Conservation (phyloP, 495 filamentous ascomycete genomes). For the Staphylotrichum longicolle region DNA sequence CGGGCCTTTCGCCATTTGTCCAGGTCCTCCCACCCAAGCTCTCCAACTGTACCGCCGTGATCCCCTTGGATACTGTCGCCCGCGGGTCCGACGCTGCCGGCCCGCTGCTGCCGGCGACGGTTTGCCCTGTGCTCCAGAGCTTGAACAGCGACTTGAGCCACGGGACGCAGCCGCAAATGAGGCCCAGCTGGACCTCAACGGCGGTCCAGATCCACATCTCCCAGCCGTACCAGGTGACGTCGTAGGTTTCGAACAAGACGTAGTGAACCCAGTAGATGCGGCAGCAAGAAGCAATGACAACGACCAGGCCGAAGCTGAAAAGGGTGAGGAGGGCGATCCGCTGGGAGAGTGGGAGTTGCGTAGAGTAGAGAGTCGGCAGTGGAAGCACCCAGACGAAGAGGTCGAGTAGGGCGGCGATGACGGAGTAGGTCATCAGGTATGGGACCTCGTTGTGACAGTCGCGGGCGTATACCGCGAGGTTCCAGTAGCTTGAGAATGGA, state of each 20-base stretch:
- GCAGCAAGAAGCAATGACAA: conserved; percentile 26
- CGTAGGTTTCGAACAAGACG: conserved; percentile 31
- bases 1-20: not conserved
- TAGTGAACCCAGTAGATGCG: conserved; percentile 31
- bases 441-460: conserved; percentile 34
- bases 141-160: conserved; percentile 37
- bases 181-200: conserved; percentile 43
- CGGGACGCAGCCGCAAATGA: conserved; percentile 44
- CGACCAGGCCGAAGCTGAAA: conserved; percentile 29
- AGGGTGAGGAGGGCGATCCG: conserved; percentile 29
- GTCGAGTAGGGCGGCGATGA: conserved; percentile 38
- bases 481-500: conserved; percentile 41
- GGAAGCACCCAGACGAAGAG: conserved; percentile 44
- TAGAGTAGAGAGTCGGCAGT: conserved; percentile 34
- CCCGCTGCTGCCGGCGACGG: not conserved
- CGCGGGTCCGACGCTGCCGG: not conserved
- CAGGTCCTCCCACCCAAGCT: conserved; percentile 1
- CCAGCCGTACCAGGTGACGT: conserved; percentile 41
- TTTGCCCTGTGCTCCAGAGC: conserved; percentile 7
- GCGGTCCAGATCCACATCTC: conserved; percentile 43
- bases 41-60: conserved; percentile 10
- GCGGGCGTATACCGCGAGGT: conserved; percentile 7
- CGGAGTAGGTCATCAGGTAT: conserved; percentile 26
- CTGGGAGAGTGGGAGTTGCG: conserved; percentile 29
- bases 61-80: not conserved